A percentile compares a stretch with the other conserved stretches of the same genome.
phyloP scores from a whole-genome alignment of 805 yeast genomes.

The Debaryomyces hansenii region DNA sequence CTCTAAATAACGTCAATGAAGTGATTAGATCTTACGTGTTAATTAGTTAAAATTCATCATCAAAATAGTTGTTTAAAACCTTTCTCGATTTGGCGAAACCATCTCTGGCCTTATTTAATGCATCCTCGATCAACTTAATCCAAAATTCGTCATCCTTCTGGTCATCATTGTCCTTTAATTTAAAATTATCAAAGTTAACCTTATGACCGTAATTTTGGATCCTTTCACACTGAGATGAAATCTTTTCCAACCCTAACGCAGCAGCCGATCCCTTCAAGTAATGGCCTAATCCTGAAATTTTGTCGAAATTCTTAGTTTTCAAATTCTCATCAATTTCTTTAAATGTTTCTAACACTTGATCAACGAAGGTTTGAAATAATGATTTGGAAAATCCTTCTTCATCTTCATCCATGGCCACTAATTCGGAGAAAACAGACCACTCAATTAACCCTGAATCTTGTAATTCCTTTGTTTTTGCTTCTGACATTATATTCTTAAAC shows the following conservation, averaged over 20 bases:
- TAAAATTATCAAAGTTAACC: slow-evolving; percentile 32
- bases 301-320: slow-evolving; percentile 46
- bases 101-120: slow-evolving; percentile 50
- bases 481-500: slow-evolving; percentile 8
- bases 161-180: slow-evolving; percentile 12
- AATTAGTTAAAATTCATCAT: slow-evolving; percentile 19
- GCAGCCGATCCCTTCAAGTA: slow-evolving; percentile 95
- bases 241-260: slow-evolving; percentile 79
- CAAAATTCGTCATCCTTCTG: slow-evolving; percentile 34
- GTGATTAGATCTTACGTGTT: too few relatives aligned
- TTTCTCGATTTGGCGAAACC: slow-evolving; percentile 52
- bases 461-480: slow-evolving; percentile 22
- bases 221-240: slow-evolving; percentile 86
- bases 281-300: slow-evolving; percentile 80
- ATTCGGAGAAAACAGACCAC: slow-evolving; percentile 85
- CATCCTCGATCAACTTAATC: slow-evolving; percentile 50
- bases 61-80: slow-evolving; percentile 55
- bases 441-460: slow-evolving; percentile 70
- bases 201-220: slow-evolving; percentile 85
- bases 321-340: slow-evolving; percentile 64
- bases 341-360: slow-evolving; percentile 84
- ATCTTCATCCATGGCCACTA: slow-evolving; percentile 94
- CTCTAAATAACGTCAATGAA: too few relatives aligned
- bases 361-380: slow-evolving; percentile 79
- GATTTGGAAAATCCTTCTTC: slow-evolving; percentile 85